Base-by-base conservation (phyloP, 1,284 basidiomycete genomes). In the Irpex sp. region DNA sequence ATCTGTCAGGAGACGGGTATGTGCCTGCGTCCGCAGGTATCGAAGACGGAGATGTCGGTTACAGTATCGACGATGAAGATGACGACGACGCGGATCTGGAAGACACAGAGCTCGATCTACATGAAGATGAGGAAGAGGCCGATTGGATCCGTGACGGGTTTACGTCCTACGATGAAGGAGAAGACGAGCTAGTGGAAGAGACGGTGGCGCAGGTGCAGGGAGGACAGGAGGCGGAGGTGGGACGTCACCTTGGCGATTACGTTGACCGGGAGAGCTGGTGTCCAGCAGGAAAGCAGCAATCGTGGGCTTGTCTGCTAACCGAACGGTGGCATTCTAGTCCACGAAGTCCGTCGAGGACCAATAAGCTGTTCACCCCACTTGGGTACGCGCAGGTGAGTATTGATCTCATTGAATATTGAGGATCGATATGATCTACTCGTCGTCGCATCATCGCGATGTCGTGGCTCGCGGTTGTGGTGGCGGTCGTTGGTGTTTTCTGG, bases 341-440 rank as follows among this genome's bases (percentile, higher is more conserved):
- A 15, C 72, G 81, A 26, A 82, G 91, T n/a, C 93, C 93, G 5
- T 89, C 89, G 31, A 80, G 91, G 65, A 82, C 70, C 58, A 94
- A 94, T 75, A 81, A 77, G 55, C 81, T 82, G 63, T 89, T 89
- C 82, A 86, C 86, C 21, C 86, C 89, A n/a, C 78, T 94, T 47
- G 92, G 92, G 60, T 95, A 89, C 79, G 87, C 89, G 60, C 92
- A 94, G 84, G 89, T 90, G 70, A 66, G 81, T 71, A 63, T 64
- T 62, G 49, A 44, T 57, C 26, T 56, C 40, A 15, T 47, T n/a
- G n/a, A 47, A 4, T 11, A 13, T 47, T 47, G 13, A 13, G 40
- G 40, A 47, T 47, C 40, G 40, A 47, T 15, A 47, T 47, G 40
- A 13, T 47, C 40, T n/a, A 47, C 40, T 47, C 40, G 40, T 13